Evolutionary conservation across 2,329 filamentous ascomycete genomes (phyloP), one percentile per base, ranked within the genome.

Genomic region (Calonectria multiphialidica): DNA sequence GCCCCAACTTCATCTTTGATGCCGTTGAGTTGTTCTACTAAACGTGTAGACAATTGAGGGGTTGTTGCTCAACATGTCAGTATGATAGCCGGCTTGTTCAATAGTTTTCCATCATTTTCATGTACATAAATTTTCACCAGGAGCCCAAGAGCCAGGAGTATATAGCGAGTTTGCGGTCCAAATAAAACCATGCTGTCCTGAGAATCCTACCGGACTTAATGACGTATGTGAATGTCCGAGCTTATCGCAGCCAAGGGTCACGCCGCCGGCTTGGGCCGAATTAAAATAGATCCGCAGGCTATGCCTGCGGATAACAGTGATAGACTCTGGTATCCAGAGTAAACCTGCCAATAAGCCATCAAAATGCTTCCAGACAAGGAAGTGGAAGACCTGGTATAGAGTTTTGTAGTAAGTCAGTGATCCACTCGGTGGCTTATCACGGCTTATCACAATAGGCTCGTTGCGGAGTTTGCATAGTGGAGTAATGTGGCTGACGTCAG

Each of bases 1-100:
- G 86, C 66, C 91, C 92, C 3, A 93, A 91, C 79, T 84, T 88
- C 68, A 77, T 80, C 63, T 78, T 80, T 63, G 79, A 80, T 69
- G 76, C 76, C 1, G 77, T 80, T 64, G 78, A 80, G 74, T 66
- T 80, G 42, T 80, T 78, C 53, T 53, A 80, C 45, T 80, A 74
- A 57, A 45, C 8, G 7, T 8, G 3, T 9, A 12, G 16, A 10
- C 7, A 18, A 21, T 33, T 23, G n/a, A 21, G 28, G 33, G n/a
- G n/a, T 25, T 28, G 61, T 21, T 12, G 50, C 18, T 64, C 13
- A 33, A 16, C 21, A 40, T 16, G 30, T 15, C 30, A 21, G 16
- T 6, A 16, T 55, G 9, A 23, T 16, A 21, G 12, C 7, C 16
- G 15, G n/a, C 13, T 28, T 37, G n/a, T 40, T 35, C 50, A 40